Evolutionary conservation across 2,329 filamentous ascomycete genomes (phyloP).

Genomic region (Trichoderma brevicompactum): DNA sequence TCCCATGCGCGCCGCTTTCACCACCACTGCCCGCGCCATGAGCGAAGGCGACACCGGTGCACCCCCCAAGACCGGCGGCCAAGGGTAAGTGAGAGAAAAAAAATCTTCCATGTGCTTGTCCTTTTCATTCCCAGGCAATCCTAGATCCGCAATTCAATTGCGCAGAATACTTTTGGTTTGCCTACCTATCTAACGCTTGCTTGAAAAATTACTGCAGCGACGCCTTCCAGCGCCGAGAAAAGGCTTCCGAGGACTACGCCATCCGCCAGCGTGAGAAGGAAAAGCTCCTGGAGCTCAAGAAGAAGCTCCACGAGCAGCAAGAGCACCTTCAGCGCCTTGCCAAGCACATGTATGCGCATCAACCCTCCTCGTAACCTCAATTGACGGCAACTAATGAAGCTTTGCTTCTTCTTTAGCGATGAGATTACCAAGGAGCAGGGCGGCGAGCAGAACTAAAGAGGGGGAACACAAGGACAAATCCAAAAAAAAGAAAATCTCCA

Average conservation of each 20-base stretch:
- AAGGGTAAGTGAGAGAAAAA: conserved; percentile 51
- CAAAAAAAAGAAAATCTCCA: conserved; percentile 25
- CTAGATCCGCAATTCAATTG: not conserved
- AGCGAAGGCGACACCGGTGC: conserved; percentile 71
- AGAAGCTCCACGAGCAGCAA: conserved; percentile 76
- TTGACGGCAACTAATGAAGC: conserved; percentile 8
- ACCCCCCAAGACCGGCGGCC: conserved; percentile 57
- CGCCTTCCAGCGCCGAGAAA: conserved; percentile 89
- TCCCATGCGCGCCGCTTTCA: conserved; percentile 63
- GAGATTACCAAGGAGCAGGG: conserved; percentile 75
- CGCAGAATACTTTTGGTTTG: not conserved
- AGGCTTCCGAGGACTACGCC: conserved; percentile 81
- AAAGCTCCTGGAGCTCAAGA: conserved; percentile 80
- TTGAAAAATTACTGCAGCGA: conserved; percentile 61
- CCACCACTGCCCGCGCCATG: conserved; percentile 66
- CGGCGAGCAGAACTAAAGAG: conserved; percentile 65
- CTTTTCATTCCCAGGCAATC: no score
- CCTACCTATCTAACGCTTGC: not conserved
- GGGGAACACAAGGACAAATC: not conserved
- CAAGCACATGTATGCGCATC: conserved; percentile 70
- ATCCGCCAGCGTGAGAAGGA: conserved; percentile 87
- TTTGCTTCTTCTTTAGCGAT: conserved; percentile 58
- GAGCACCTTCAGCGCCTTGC: conserved; percentile 83
- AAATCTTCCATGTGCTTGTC: not conserved
- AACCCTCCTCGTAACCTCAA: conserved; percentile 41